Conservation (phyloP, 768 basidiomycete genomes). For the Lactarius hengduanensis region DNA sequence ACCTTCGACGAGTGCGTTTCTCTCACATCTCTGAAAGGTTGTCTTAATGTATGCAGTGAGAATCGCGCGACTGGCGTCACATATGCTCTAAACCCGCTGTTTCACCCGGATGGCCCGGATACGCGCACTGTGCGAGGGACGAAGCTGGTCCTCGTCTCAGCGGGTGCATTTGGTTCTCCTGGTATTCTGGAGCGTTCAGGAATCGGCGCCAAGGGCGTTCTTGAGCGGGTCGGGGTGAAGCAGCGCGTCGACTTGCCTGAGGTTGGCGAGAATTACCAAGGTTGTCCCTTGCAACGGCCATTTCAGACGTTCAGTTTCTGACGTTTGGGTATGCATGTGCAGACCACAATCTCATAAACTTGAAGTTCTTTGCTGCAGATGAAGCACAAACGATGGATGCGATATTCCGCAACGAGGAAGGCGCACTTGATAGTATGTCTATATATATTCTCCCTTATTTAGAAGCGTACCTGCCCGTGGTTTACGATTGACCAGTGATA, state of each 20-base stretch:
- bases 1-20: slow-evolving; percentile 36
- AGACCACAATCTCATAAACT: slow-evolving; percentile 27
- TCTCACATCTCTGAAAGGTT: not conserved
- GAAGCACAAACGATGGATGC: slow-evolving; percentile 29
- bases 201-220: slow-evolving; percentile 37
- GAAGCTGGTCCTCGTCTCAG: slow-evolving; percentile 41
- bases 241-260: slow-evolving; percentile 38
- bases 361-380: slow-evolving; percentile 21
- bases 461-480: not conserved
- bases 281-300: slow-evolving; percentile 24
- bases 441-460: not conserved
- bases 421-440: slow-evolving; percentile 24
- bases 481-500: not conserved
- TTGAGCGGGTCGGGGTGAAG: slow-evolving; percentile 35
- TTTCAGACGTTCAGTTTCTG: not conserved
- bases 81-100: slow-evolving; percentile 34
- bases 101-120: slow-evolving; percentile 29
- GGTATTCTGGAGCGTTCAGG: slow-evolving; percentile 56
- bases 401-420: slow-evolving; percentile 23
- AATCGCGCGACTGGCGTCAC: slow-evolving; percentile 41
- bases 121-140: slow-evolving; percentile 33
- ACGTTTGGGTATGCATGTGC: not conserved
- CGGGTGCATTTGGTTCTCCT: slow-evolving; percentile 45
- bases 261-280: slow-evolving; percentile 43
- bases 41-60: slow-evolving; percentile 30